A percentile compares a stretch with the other conserved stretches of the same genome.
Evolutionary conservation across 2,329 filamentous ascomycete species (phyloP).

Genomic region (Monosporascus ibericus): DNA sequence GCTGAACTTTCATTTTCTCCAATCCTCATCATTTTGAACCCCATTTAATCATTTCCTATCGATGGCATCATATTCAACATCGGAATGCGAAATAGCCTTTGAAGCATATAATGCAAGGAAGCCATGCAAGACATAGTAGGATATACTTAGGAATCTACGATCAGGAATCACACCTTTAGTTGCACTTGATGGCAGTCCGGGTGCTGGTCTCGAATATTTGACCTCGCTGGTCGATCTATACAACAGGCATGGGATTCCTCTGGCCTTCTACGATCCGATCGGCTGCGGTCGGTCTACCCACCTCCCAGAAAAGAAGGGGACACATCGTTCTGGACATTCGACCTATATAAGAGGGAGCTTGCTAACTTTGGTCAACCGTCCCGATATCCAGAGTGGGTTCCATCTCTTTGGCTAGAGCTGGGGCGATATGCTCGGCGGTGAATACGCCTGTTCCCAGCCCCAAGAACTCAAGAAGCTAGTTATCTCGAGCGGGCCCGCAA

Average conservation of each 20-base stretch:
- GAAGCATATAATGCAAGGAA: not conserved
- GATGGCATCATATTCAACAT: not conserved
- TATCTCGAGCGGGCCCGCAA: not conserved
- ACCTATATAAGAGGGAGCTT: not conserved
- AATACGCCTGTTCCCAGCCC: not conserved
- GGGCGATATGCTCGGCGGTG: not conserved
- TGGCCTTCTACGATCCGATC: not conserved
- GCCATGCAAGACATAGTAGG: not conserved
- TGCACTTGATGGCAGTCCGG: not conserved
- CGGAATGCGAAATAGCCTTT: not conserved
- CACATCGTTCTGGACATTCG: not conserved
- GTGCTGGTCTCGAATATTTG: not conserved
- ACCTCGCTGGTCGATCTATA: not conserved
- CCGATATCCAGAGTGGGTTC: not conserved
- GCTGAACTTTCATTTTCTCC: too few relatives aligned
- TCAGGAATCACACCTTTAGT: not conserved
- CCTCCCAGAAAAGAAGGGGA: not conserved
- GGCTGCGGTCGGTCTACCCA: not conserved
- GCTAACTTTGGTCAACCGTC: not conserved
- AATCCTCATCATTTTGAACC: too few relatives aligned
- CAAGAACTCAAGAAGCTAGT: not conserved
- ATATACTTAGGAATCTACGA: not conserved
- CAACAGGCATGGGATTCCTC: not conserved
- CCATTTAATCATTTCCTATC: not conserved
- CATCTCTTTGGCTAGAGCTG: not conserved